Evolutionary conservation across 345 rosid species (phyloP).

Genomic region (Salix dunnii): DNA sequence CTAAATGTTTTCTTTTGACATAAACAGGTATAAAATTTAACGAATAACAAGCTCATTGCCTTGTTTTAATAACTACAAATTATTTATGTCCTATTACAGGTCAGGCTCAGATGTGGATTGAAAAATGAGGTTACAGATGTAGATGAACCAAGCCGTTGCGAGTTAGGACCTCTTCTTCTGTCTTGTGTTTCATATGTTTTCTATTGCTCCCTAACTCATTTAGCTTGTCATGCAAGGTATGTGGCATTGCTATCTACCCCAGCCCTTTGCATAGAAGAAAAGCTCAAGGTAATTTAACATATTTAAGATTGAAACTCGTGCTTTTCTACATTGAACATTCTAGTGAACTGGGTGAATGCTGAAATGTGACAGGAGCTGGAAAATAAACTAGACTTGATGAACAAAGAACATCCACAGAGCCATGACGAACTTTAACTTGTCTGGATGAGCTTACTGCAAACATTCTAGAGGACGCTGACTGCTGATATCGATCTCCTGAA

Average conservation of each 20-base stretch:
- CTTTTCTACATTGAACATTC: background rate
- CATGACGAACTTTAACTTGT: slow-evolving; percentile 68
- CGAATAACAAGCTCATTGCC: background rate
- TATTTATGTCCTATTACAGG: slow-evolving; percentile 34
- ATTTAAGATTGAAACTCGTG: background rate
- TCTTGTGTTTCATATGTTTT: background rate
- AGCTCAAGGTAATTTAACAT: slow-evolving; percentile 53
- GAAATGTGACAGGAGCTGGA: slow-evolving; percentile 53
- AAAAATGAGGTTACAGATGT: slow-evolving; percentile 73
- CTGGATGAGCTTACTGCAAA: slow-evolving; percentile 15
- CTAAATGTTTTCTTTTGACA: background rate
- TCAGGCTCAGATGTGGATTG: slow-evolving; percentile 83
- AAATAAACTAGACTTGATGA: slow-evolving; percentile 61
- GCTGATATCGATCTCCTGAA: background rate
- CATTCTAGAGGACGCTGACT: slow-evolving; percentile 48
- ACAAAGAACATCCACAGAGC: slow-evolving; percentile 49
- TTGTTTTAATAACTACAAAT: slow-evolving; percentile 8
- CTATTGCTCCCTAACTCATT: background rate
- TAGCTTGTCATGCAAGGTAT: slow-evolving; percentile 48
- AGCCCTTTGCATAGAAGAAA: slow-evolving; percentile 66
- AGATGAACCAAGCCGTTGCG: slow-evolving; percentile 98
- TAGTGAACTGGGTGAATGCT: background rate
- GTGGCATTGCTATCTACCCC: slow-evolving; percentile 69
- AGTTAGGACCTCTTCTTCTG: slow-evolving; percentile 43
- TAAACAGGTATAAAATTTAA: background rate